Percentiles rank a stretch among this genome's conserved stretches.
Conservation (phyloP, 441 rosid species). For the Manihot esculenta region DNA sequence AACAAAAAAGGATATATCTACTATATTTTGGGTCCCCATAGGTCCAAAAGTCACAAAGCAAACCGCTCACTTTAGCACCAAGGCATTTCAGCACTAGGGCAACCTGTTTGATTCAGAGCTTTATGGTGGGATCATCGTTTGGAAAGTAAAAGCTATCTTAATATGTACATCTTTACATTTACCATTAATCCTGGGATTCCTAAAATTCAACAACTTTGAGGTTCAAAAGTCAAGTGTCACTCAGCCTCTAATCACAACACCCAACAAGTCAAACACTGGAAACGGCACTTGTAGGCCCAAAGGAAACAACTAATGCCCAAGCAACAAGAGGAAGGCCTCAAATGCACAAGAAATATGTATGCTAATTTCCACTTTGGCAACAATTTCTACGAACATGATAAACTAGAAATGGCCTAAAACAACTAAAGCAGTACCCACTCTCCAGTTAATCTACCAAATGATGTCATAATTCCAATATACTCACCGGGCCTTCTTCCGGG, state of each 20-base stretch:
- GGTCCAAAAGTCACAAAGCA: slow-evolving; percentile 13
- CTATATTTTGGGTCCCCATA: slow-evolving; percentile 13
- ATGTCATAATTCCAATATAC: slow-evolving; percentile 17
- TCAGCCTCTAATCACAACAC: slow-evolving; percentile 9
- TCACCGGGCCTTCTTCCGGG: slow-evolving; percentile 68
- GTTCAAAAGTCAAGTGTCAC: slow-evolving; percentile 27
- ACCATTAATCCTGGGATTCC: slow-evolving; percentile 32
- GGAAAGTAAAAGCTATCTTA: slow-evolving; percentile 13
- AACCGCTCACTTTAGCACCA: slow-evolving; percentile 6
- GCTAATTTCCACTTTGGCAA: slow-evolving; percentile 17
- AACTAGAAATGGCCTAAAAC: slow-evolving; percentile 28
- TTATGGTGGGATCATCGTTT: slow-evolving; percentile 22
- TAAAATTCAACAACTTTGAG: slow-evolving; percentile 28
- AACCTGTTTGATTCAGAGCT: neutral
- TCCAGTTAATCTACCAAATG: slow-evolving; percentile 37
- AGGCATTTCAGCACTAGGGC: neutral
- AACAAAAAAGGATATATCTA: neutral
- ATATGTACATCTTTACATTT: slow-evolving; percentile 16
- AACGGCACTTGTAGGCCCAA: slow-evolving; percentile 8
- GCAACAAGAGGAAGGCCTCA: neutral
- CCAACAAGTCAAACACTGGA: slow-evolving; percentile 14
- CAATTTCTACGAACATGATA: slow-evolving; percentile 27
- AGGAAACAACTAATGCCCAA: neutral
- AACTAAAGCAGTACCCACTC: slow-evolving; percentile 29
- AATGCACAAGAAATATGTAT: slow-evolving; percentile 18